Evolutionary conservation across 1,284 basidiomycete species (phyloP), one percentile per base, ranked within the genome.

Genomic region (Kwoniella shivajii): DNA sequence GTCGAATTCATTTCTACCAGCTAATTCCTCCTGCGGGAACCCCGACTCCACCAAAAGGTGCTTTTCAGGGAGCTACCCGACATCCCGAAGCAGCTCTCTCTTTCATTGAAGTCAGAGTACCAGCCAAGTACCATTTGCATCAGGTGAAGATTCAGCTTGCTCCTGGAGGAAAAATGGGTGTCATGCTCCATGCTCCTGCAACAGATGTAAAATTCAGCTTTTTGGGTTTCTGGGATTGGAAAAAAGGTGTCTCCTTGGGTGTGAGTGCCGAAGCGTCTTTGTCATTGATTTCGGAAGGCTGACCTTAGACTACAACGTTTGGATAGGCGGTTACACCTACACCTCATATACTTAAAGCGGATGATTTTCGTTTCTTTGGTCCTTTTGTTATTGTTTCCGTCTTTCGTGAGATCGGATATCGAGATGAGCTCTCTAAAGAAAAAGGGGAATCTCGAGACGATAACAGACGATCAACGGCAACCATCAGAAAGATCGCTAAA

Each of bases 301-400:
- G 6, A 18, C 20, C 38, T 10, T 39, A 20, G 22, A 4, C n/a
- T 39, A 20, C 3, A 9, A 39, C 22, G 22, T 50, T 4, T 27
- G 22, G 18, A 31, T 34, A 51, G 50, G 33, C 18, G 34, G 20
- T 43, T 22, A n/a, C 50, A 6, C 50, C 50, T 42, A 34, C 50
- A 3, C 27, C 50, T 31, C 2, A 51, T 11, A 16, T 13, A 10
- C 16, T 2, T 6, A 3, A 45, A 24, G 13, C 24, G 20, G 33
- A 53, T 16, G 51, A 53, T 33, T 53, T 53, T 26, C 30, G 31
- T 16, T 53, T 53, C 43, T 38, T 53, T n/a, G 51, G 51, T 24
- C 34, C 34, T 33, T 53, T 53, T 13, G 38, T 53, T 24, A n/a
- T 53, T 14, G n/a, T n/a, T 9, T 20, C 51, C 16, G 22, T 29